These are phyloP conservation scores for Lathyrus sativus DNA, from an alignment of 306 rosid genomes.

Conservation along the genomic window DNA sequence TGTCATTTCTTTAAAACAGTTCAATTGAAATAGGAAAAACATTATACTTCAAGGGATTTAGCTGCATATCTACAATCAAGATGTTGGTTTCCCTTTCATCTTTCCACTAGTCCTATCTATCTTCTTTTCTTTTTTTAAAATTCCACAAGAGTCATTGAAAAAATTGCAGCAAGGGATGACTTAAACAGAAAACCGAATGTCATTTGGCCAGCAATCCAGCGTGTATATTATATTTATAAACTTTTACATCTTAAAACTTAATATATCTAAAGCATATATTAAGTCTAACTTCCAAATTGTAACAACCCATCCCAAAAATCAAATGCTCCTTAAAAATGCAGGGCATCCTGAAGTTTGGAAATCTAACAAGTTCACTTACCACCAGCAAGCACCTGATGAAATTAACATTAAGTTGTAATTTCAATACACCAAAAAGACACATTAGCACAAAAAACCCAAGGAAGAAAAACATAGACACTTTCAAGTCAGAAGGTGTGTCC, in stretches of 20 bases:
- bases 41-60: not conserved
- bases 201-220: not conserved
- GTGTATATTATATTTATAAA: not conserved
- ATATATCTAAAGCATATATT: not conserved
- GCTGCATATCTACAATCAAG: not conserved
- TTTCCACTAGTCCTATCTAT: not conserved
- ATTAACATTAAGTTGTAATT: slow-evolving; percentile 12
- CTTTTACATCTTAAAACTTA: not conserved
- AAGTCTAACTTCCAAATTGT: slow-evolving; percentile 5
- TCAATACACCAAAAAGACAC: slow-evolving; percentile 6
- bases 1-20: not conserved
- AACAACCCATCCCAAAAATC: not conserved
- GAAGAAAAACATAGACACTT: slow-evolving; percentile 10
- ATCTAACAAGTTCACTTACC: not conserved
- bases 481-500: slow-evolving; percentile 33
- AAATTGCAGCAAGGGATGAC: slow-evolving; percentile 4
- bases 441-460: not conserved
- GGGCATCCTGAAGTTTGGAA: not conserved
- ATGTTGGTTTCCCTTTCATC: slow-evolving; percentile 3
- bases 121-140: not conserved
- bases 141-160: slow-evolving; percentile 14
- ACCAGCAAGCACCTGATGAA: slow-evolving; percentile 31
- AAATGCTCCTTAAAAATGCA: slow-evolving; percentile 16
- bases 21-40: not conserved
- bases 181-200: slow-evolving; percentile 6